phyloP scores from a whole-genome alignment of 108 stramenopile genomes.

The Nitzschia sp. region DNA sequence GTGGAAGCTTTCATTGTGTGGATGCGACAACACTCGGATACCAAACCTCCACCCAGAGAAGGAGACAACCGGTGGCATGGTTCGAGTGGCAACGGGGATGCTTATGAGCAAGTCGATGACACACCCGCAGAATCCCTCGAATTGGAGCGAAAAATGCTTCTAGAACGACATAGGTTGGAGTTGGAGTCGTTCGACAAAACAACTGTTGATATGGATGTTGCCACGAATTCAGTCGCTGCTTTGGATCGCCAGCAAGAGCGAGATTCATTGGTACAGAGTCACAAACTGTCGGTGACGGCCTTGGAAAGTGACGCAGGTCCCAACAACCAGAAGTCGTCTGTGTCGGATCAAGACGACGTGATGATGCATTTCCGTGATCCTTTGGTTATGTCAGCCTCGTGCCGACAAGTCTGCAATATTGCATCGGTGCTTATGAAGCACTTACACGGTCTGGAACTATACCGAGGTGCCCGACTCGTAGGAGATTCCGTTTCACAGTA shows the following conservation, averaged over 20 bases:
- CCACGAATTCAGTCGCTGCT: constrained; percentile 19
- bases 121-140: background rate
- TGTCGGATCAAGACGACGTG: constrained; percentile 4
- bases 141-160: constrained; percentile 36
- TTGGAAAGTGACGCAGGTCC: constrained; percentile 14
- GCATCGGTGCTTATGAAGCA: constrained; percentile 68
- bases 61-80: background rate
- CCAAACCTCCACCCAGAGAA: background rate
- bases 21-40: constrained; percentile 38
- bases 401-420: constrained; percentile 64
- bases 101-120: background rate
- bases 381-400: constrained; percentile 69
- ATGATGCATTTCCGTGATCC: constrained; percentile 1
- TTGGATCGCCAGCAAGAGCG: constrained; percentile 19
- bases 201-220: constrained; percentile 47
- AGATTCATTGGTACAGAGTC: constrained; percentile 19
- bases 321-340: background rate
- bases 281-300: constrained; percentile 20
- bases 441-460: constrained; percentile 53
- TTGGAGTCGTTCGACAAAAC: constrained; percentile 57
- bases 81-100: background rate
- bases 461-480: constrained; percentile 58
- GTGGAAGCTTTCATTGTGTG: constrained; percentile 51
- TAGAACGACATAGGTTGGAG: constrained; percentile 37
- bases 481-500: constrained; percentile 65